phyloP scores from a whole-genome alignment of 805 yeast species.

The Barnettozyma sucrosica region DNA sequence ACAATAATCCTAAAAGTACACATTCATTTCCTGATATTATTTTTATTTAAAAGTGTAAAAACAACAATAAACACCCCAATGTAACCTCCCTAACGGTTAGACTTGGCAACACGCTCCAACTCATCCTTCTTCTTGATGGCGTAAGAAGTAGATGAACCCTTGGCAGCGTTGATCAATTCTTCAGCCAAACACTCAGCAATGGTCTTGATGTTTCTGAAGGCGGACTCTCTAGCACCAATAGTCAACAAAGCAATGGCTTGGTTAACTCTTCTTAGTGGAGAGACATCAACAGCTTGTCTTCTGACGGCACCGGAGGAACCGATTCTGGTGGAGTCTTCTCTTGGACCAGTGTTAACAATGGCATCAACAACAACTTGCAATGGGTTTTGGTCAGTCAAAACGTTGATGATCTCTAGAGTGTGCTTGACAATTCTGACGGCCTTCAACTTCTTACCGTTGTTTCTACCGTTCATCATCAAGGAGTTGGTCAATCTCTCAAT shows the following conservation, averaged over 20 bases:
- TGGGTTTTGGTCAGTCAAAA: conserved; percentile 98
- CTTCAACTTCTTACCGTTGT: conserved; percentile 99
- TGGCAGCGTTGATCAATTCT: conserved; percentile 99
- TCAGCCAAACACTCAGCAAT: conserved; percentile 99
- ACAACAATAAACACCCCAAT: conserved; percentile 7
- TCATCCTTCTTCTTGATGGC: conserved; percentile 99
- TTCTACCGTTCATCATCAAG: conserved; percentile 99
- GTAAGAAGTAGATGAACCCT: conserved; percentile 99
- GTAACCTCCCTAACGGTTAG: conserved; percentile 83
- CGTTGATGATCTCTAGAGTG: conserved; percentile 96
- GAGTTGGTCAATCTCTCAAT: conserved; percentile 99
- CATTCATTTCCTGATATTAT: conserved; percentile 16
- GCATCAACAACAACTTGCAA: conserved; percentile 99
- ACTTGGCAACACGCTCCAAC: conserved; percentile 99
- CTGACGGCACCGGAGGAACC: conserved; percentile 99
- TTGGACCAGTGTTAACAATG: conserved; percentile 99
- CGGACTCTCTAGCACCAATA: conserved; percentile 99
- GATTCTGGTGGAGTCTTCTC: conserved; percentile 99
- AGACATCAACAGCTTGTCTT: conserved; percentile 99
- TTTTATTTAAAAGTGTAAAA: conserved; percentile 4
- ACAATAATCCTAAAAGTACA: conserved; percentile 6
- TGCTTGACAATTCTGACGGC: conserved; percentile 99
- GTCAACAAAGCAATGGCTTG: conserved; percentile 97
- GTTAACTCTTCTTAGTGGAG: conserved; percentile 99
- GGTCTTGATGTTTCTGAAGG: conserved; percentile 99